These are phyloP conservation scores for Entamoeba histolytica DNA, from an alignment of 208 protist species.

Conservation along the genomic window DNA sequence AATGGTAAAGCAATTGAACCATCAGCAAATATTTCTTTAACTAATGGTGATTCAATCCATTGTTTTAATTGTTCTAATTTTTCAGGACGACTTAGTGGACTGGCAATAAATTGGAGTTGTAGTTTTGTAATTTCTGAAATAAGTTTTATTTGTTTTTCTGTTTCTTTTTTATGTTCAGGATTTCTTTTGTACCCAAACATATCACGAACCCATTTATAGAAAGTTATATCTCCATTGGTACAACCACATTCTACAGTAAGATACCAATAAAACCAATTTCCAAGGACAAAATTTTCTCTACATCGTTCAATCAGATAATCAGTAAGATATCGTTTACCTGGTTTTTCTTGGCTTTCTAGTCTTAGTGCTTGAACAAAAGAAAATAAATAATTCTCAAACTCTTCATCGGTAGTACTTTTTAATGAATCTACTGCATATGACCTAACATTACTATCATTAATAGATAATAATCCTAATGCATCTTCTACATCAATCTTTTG, in stretches of 20 bases:
- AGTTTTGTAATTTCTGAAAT: not conserved
- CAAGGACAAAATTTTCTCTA: not conserved
- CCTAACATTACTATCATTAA: not conserved
- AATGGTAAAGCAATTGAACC: not conserved
- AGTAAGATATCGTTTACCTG: not conserved
- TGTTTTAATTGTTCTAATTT: not conserved
- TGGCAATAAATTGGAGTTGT: not conserved
- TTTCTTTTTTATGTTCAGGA: not conserved
- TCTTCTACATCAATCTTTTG: not conserved
- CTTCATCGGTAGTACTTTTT: not conserved
- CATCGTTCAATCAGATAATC: not conserved
- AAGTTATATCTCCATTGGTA: not conserved
- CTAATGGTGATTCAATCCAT: not conserved
- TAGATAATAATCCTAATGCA: not conserved
- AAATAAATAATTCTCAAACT: not conserved
- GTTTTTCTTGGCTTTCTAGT: not conserved
- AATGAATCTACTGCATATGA: not conserved
- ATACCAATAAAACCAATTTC: not conserved
- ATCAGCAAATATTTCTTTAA: not conserved
- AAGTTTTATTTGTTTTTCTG: not conserved
- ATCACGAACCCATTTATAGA: not conserved
- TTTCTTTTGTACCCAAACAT: not conserved
- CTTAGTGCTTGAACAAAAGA: not conserved
- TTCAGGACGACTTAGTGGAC: not conserved
- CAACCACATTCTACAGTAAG: not conserved